A percentile compares a stretch with the other conserved stretches of the same genome.
phyloP scores from a whole-genome alignment of 495 filamentous ascomycete species.

The Penicillium bialowiezense region DNA sequence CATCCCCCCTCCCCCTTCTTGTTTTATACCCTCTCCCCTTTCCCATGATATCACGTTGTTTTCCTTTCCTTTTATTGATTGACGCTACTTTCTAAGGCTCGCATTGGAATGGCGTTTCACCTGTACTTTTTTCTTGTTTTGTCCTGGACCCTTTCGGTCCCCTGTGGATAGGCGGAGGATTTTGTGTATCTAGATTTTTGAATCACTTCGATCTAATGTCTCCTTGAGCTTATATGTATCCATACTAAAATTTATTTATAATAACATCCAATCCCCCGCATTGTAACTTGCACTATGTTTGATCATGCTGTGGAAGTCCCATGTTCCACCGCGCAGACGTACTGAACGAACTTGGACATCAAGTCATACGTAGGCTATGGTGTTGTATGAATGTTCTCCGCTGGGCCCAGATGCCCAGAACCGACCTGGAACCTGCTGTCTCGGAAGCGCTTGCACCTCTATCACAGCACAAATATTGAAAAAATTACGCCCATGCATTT shows the following conservation, averaged over 20 bases:
- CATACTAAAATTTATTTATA: neutral
- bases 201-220: constrained; percentile 16
- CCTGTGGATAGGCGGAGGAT: constrained; percentile 26
- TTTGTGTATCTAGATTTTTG: constrained; percentile 29
- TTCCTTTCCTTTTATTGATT: constrained; percentile 27
- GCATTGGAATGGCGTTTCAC: constrained; percentile 43
- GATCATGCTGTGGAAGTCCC: too few relatives aligned
- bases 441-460: too few relatives aligned
- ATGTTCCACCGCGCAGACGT: too few relatives aligned
- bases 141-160: constrained; percentile 17
- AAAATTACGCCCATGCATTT: too few relatives aligned
- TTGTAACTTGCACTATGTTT: too few relatives aligned
- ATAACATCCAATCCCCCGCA: neutral
- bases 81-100: constrained; percentile 31
- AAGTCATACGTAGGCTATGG: too few relatives aligned
- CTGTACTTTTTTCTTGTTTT: constrained; percentile 20
- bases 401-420: too few relatives aligned
- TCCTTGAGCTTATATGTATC: neutral
- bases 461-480: too few relatives aligned
- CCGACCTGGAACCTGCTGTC: too few relatives aligned
- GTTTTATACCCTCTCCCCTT: constrained; percentile 30
- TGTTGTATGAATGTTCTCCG: too few relatives aligned
- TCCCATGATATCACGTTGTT: constrained; percentile 25
- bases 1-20: constrained; percentile 24
- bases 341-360: too few relatives aligned